Percentiles rank a stretch among this genome's conserved stretches.
Conservation (phyloP, 2,329 filamentous ascomycete genomes). For the Colletotrichum higginsianum region DNA sequence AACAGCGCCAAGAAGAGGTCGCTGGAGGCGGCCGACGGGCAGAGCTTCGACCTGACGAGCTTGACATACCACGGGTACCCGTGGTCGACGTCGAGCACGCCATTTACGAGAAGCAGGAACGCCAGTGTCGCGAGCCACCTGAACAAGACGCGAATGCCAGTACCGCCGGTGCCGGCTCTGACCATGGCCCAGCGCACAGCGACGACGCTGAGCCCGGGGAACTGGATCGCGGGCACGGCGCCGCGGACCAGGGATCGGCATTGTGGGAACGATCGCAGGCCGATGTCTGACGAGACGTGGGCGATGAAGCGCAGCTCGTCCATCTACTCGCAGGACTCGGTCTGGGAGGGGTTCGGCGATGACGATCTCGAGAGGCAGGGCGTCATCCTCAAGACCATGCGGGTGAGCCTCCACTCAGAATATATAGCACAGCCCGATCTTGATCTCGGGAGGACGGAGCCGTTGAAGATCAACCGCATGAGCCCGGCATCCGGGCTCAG, state of each 20-base stretch:
- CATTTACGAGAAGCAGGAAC: constrained; percentile 44
- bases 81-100: constrained; percentile 46
- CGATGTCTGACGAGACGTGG: constrained; percentile 23
- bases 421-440: constrained; percentile 50
- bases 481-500: constrained; percentile 47
- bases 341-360: constrained; percentile 16
- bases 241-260: constrained; percentile 45
- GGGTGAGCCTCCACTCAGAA: constrained; percentile 21
- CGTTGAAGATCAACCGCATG: constrained; percentile 47
- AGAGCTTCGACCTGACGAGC: constrained; percentile 49
- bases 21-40: constrained; percentile 18
- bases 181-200: constrained; percentile 45
- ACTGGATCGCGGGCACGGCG: constrained; percentile 47
- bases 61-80: constrained; percentile 52
- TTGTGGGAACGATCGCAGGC: constrained; percentile 27
- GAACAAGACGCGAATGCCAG: constrained; percentile 34
- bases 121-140: constrained; percentile 42
- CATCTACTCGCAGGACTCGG: constrained; percentile 29
- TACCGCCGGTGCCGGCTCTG: constrained; percentile 40
- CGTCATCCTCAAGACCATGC: constrained; percentile 37
- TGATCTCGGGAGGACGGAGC: constrained; percentile 50
- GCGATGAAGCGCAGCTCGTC: constrained; percentile 37
- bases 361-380: constrained; percentile 12
- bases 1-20: constrained; percentile 39
- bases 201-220: constrained; percentile 49